Evolutionary conservation across 805 yeast genomes (phyloP).

Genomic region (Schwanniomyces polymorphus): DNA sequence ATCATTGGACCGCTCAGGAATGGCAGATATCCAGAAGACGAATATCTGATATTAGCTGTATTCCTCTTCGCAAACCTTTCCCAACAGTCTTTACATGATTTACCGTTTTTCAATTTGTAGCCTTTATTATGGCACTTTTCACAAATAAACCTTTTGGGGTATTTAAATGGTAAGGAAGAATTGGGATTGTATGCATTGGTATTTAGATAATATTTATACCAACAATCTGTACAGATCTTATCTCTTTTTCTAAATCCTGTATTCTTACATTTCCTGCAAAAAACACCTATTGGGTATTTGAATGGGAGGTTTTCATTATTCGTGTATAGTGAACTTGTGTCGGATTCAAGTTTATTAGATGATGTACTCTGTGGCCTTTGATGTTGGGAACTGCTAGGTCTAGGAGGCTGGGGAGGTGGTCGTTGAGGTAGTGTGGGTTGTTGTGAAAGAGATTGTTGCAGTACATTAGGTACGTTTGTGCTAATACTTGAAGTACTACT

Average conservation of each 20-base stretch:
- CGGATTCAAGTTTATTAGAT: background rate
- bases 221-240: slow-evolving; percentile 27
- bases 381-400: background rate
- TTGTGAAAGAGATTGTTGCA: slow-evolving; percentile 1
- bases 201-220: slow-evolving; percentile 27
- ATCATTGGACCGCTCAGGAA: slow-evolving; percentile 7
- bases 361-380: background rate
- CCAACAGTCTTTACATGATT: slow-evolving; percentile 72
- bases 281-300: slow-evolving; percentile 26
- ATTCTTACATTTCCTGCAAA: slow-evolving; percentile 34
- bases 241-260: slow-evolving; percentile 31
- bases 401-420: slow-evolving; percentile 8
- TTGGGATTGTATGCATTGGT: slow-evolving; percentile 46
- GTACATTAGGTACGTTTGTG: slow-evolving; percentile 8
- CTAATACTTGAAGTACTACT: slow-evolving; percentile 10
- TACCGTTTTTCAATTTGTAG: slow-evolving; percentile 58
- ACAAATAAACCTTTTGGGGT: slow-evolving; percentile 64
- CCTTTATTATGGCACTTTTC: slow-evolving; percentile 77
- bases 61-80: slow-evolving; percentile 53
- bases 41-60: slow-evolving; percentile 5
- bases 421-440: slow-evolving; percentile 10
- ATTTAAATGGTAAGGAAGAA: slow-evolving; percentile 58
- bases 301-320: slow-evolving; percentile 24
- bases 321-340: slow-evolving; percentile 2
- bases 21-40: background rate